Percentiles rank a stretch among this genome's conserved stretches.
Conservation (phyloP, 1,139 yeast genomes). For the Blastobotrys buckinghamii region DNA sequence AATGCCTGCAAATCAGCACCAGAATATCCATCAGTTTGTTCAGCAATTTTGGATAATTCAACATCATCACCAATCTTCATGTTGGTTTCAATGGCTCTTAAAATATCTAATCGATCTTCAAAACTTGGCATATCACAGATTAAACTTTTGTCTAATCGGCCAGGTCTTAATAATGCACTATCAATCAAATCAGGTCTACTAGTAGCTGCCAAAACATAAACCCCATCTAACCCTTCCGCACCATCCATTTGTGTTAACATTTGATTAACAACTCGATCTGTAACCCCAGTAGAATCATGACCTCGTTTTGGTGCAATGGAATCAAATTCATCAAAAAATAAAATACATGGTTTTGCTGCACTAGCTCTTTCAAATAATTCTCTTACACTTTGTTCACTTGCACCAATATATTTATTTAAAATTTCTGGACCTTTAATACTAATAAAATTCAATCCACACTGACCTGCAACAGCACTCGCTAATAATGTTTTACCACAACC, state of each 20-base stretch:
- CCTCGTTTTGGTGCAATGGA: conserved; percentile 98
- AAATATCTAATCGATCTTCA: conserved; percentile 68
- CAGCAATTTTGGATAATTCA: conserved; percentile 51
- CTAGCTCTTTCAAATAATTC: conserved; percentile 92
- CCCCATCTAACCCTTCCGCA: conserved; percentile 96
- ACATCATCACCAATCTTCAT: conserved; percentile 42
- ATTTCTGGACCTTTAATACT: conserved; percentile 96
- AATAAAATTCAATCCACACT: conserved; percentile 90
- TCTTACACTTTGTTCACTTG: conserved; percentile 90
- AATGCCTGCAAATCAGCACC: conserved; percentile 96
- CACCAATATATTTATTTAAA: conserved; percentile 93
- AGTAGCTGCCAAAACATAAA: conserved; percentile 93
- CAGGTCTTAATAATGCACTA: conserved; percentile 91
- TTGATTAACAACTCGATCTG: conserved; percentile 96
- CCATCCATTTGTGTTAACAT: conserved; percentile 99
- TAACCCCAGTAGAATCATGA: conserved; percentile 96
- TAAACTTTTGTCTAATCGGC: conserved; percentile 87
- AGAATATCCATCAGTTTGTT: conserved; percentile 66
- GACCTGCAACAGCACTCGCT: conserved; percentile 92
- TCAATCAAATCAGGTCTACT: conserved; percentile 93
- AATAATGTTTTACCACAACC: conserved; percentile 95
- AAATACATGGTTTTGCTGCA: conserved; percentile 88
- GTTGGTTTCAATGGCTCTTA: conserved; percentile 49
- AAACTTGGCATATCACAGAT: conserved; percentile 79
- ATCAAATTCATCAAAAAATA: conserved; percentile 94